Conservation (phyloP, 768 basidiomycete genomes). For the Termitomyces sp. region DNA sequence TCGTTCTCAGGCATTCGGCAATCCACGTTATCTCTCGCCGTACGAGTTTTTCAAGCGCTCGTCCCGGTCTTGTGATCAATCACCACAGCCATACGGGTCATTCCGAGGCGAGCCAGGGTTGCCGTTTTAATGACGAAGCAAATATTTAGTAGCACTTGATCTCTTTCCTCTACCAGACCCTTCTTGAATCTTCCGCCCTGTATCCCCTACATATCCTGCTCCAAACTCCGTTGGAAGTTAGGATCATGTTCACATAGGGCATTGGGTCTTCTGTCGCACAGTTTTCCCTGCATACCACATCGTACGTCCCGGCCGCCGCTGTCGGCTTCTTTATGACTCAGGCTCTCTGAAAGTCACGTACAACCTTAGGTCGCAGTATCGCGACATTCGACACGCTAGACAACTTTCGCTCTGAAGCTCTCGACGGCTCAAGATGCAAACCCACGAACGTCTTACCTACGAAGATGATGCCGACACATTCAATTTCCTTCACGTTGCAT, state of each 20-base stretch:
- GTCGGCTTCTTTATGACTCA: slow-evolving; percentile 6
- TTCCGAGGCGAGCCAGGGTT: slow-evolving; percentile 7
- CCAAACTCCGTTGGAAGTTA: slow-evolving; percentile 2
- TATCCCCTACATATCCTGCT: neutral
- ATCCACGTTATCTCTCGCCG: neutral
- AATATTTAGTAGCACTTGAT: slow-evolving; percentile 8
- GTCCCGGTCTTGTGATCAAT: slow-evolving; percentile 7
- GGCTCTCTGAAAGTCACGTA: neutral
- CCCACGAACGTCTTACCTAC: neutral
- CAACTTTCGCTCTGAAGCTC: neutral
- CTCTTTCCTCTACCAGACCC: slow-evolving; percentile 1
- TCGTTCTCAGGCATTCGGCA: neutral
- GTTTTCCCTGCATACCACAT: neutral
- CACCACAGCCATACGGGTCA: slow-evolving; percentile 1
- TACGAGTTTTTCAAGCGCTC: neutral
- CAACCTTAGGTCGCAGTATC: neutral
- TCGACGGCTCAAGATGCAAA: neutral
- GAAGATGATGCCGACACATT: neutral
- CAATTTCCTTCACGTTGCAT: slow-evolving; percentile 1
- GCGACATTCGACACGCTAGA: neutral
- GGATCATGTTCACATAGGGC: slow-evolving; percentile 16
- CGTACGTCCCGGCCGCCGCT: slow-evolving; percentile 2
- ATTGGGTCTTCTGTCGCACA: slow-evolving; percentile 2
- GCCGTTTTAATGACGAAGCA: slow-evolving; percentile 4
- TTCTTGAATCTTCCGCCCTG: slow-evolving; percentile 5